Evolutionary conservation across 2,329 filamentous ascomycete genomes (phyloP).

Genomic region (Pyrenophora teres): DNA sequence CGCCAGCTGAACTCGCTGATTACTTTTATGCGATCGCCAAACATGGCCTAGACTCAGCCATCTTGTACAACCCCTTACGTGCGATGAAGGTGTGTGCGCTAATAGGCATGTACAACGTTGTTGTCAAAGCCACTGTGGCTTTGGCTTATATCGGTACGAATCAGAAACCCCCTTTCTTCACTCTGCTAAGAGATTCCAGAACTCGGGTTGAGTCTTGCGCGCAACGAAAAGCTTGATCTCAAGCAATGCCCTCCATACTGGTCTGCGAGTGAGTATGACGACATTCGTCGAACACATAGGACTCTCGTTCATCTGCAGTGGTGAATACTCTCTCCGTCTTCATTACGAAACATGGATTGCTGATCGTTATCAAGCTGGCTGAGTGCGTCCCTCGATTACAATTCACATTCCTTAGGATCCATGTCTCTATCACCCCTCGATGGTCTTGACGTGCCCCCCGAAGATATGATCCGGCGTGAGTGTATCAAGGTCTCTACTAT

Average conservation of each 20-base stretch:
- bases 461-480: conserved; percentile 20
- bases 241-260: neutral
- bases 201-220: conserved; percentile 22
- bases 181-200: conserved; percentile 6
- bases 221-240: conserved; percentile 8
- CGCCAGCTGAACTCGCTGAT: conserved; percentile 18
- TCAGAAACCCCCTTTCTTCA: neutral
- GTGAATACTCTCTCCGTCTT: neutral
- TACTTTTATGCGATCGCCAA: conserved; percentile 25
- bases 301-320: conserved; percentile 21
- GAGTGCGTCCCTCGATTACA: conserved; percentile 20
- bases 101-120: conserved; percentile 28
- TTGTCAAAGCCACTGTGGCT: conserved; percentile 22
- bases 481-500: conserved; percentile 26
- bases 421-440: neutral
- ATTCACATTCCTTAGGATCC: neutral
- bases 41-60: conserved; percentile 21
- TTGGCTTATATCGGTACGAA: conserved; percentile 24
- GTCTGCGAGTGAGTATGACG: conserved; percentile 4
- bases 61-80: conserved; percentile 20
- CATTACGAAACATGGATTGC: neutral
- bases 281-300: conserved; percentile 20
- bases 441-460: conserved; percentile 3
- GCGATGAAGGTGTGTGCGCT: conserved; percentile 28
- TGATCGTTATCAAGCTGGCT: conserved; percentile 18